Conservation (phyloP, 345 rosid genomes). For the Barbarea vulgaris region DNA sequence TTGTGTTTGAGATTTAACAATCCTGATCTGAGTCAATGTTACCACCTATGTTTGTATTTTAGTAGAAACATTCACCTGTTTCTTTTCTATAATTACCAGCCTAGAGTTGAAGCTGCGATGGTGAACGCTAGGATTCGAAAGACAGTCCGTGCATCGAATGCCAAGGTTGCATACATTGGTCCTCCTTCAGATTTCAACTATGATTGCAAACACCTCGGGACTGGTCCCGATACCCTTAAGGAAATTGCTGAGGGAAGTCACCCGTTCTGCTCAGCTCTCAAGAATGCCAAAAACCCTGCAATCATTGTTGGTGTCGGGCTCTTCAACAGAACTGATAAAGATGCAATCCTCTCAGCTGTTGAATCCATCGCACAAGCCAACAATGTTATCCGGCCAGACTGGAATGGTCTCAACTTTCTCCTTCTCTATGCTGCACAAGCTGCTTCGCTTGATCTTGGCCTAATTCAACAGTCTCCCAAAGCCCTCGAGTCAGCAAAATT, state of each 20-base stretch:
- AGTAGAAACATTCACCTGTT: slow-evolving; percentile 9
- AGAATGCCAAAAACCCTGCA: slow-evolving; percentile 86
- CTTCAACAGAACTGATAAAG: slow-evolving; percentile 79
- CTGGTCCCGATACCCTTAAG: slow-evolving; percentile 77
- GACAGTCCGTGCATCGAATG: slow-evolving; percentile 79
- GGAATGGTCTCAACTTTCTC: slow-evolving; percentile 93
- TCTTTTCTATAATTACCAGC: slow-evolving; percentile 55
- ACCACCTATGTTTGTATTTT: not conserved
- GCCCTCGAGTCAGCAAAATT: slow-evolving; percentile 80
- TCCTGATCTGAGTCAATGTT: not conserved
- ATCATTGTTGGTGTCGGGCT: slow-evolving; percentile 88
- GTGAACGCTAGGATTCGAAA: slow-evolving; percentile 93
- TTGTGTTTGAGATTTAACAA: not conserved
- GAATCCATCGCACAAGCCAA: slow-evolving; percentile 74
- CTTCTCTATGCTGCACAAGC: slow-evolving; percentile 97
- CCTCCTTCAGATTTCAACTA: slow-evolving; percentile 79
- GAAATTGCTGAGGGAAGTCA: slow-evolving; percentile 85
- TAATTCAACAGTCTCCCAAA: slow-evolving; percentile 70
- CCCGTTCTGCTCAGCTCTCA: slow-evolving; percentile 64
- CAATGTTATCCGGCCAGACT: slow-evolving; percentile 78
- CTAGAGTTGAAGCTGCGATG: slow-evolving; percentile 97
- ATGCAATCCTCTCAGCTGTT: slow-evolving; percentile 72
- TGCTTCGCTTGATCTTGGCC: slow-evolving; percentile 98
- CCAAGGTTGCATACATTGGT: slow-evolving; percentile 92
- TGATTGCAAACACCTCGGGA: slow-evolving; percentile 84